Conservation (phyloP, 2,329 filamentous ascomycete genomes). For the Colletotrichum agaves region DNA sequence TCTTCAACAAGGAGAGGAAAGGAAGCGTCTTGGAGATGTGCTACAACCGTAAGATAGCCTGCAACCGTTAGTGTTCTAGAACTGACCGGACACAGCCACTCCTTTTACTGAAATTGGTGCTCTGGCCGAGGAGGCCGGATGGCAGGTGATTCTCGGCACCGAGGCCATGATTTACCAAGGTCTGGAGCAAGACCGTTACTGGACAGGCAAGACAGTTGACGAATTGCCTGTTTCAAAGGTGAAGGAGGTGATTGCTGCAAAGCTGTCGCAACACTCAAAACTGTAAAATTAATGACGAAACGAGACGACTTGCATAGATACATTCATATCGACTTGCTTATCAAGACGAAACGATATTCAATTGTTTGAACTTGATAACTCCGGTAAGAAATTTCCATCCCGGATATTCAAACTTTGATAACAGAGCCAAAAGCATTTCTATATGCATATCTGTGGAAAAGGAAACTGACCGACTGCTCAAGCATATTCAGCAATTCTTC, state of each 20-base stretch:
- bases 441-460: too few species aligned
- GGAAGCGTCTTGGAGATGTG: slow-evolving; percentile 85
- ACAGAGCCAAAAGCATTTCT: too few species aligned
- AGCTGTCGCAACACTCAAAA: slow-evolving; percentile 51
- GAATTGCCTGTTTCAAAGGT: slow-evolving; percentile 70
- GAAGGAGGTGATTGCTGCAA: slow-evolving; percentile 60
- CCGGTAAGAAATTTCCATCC: too few species aligned
- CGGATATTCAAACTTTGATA: too few species aligned
- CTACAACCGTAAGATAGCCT: slow-evolving; percentile 67
- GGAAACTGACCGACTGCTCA: too few species aligned
- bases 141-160: slow-evolving; percentile 80
- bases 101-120: slow-evolving; percentile 75
- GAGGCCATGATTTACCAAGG: slow-evolving; percentile 84
- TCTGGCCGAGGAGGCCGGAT: slow-evolving; percentile 69
- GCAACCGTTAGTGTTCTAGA: too few species aligned
- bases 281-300: slow-evolving; percentile 38
- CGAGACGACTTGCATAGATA: slow-evolving; percentile 19
- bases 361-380: neutral
- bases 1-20: slow-evolving; percentile 61
- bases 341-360: slow-evolving; percentile 1
- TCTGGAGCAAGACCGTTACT: slow-evolving; percentile 68
- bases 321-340: slow-evolving; percentile 30
- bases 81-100: slow-evolving; percentile 48
- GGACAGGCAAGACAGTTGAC: slow-evolving; percentile 70
- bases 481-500: too few species aligned